Conservation (phyloP, 1,284 basidiomycete species). For the Cerioporus squamosus region DNA sequence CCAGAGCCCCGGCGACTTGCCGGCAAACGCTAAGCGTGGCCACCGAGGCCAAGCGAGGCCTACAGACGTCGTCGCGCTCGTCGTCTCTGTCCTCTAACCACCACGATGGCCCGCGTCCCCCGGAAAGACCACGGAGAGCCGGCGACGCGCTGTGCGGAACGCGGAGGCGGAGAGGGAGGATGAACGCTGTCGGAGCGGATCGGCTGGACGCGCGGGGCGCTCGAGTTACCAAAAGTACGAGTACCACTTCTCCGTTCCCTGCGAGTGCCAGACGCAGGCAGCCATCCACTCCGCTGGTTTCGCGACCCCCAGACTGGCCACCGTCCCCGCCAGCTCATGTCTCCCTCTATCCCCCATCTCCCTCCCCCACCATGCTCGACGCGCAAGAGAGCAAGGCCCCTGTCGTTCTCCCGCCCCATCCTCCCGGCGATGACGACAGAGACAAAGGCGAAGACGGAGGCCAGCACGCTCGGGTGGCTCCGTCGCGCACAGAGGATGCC, state of each 20-base stretch:
- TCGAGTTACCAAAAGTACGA: conserved; percentile 10
- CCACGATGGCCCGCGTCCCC: not conserved
- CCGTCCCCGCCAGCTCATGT: conserved; percentile 10
- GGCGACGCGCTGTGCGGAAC: not conserved
- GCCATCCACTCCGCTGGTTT: conserved; percentile 26
- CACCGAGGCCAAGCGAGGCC: no score
- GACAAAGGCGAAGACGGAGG: not conserved
- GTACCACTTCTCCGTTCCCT: conserved; percentile 27
- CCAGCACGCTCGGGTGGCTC: not conserved
- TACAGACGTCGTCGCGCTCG: not conserved
- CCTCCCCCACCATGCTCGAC: conserved; percentile 6
- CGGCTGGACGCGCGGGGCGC: conserved; percentile 15
- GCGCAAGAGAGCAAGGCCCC: not conserved
- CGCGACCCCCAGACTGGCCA: conserved; percentile 1
- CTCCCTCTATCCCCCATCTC: conserved; percentile 4
- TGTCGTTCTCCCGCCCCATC: not conserved
- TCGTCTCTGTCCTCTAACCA: not conserved
- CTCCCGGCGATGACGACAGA: not conserved
- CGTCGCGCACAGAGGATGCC: conserved; percentile 2
- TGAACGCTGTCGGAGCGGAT: conserved; percentile 18
- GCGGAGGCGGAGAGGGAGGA: not conserved
- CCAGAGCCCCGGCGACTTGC: not conserved
- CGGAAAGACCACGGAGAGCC: conserved; percentile 4
- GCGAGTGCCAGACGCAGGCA: conserved; percentile 3
- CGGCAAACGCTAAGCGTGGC: not conserved